phyloP scores from a whole-genome alignment of 441 rosid genomes.

The Isatis lusitanica region DNA sequence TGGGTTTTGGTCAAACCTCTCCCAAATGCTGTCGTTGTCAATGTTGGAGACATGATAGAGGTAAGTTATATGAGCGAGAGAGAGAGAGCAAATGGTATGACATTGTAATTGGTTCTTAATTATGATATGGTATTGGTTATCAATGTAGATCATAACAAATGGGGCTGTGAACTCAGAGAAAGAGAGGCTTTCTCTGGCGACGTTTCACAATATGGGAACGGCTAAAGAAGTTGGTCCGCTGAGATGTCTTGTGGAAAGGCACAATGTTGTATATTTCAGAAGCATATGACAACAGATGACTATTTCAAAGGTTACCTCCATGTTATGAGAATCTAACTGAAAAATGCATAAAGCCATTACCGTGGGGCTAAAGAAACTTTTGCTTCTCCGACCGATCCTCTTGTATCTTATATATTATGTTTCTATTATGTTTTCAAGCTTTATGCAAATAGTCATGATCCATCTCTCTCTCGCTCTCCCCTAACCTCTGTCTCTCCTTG shows the following conservation, averaged over 20 bases:
- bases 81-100: neutral
- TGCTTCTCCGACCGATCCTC: neutral
- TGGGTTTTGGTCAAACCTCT: constrained; percentile 3
- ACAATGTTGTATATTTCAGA: neutral
- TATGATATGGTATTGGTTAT: neutral
- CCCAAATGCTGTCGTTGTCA: neutral
- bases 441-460: no score
- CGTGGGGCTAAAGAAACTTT: neutral
- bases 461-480: no score
- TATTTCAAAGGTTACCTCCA: neutral
- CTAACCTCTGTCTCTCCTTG: no score
- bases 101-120: no score
- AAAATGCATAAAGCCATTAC: neutral
- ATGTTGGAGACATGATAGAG: constrained; percentile 11
- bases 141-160: neutral
- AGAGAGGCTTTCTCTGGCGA: neutral
- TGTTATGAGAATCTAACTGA: neutral
- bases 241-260: neutral
- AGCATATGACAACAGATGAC: neutral
- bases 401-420: neutral
- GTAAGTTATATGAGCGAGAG: neutral
- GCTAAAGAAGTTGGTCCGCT: constrained; percentile 4
- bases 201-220: constrained; percentile 3
- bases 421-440: neutral
- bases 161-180: constrained; percentile 2